Conservation (phyloP, 73 alveolate genomes). For the Effrenium voratum region DNA sequence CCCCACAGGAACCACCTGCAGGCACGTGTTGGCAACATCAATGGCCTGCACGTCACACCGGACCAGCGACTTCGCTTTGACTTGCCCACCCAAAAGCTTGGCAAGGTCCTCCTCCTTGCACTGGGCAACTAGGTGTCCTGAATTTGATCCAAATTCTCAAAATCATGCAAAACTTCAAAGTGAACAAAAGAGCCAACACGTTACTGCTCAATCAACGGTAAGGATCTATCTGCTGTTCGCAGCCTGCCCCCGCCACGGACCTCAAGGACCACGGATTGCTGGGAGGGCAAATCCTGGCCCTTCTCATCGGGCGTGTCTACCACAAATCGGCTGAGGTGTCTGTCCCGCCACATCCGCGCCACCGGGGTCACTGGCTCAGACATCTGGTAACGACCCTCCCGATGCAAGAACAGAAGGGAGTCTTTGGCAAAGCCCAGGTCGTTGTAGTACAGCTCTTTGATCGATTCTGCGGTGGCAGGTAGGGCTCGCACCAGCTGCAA, state of each 20-base stretch:
- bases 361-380: constrained; percentile 88
- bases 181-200: no score
- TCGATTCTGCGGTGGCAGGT: constrained; percentile 70
- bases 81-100: constrained; percentile 64
- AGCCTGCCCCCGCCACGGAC: constrained; percentile 74
- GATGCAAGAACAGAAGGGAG: constrained; percentile 68
- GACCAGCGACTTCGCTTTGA: constrained; percentile 52
- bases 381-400: constrained; percentile 83
- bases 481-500: constrained; percentile 52
- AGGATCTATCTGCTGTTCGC: constrained; percentile 86
- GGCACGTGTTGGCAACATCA: constrained; percentile 30
- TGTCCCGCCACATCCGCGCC: constrained; percentile 82
- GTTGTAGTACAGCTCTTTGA: constrained; percentile 58
- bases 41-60: constrained; percentile 69
- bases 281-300: constrained; percentile 68
- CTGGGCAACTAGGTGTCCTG: constrained; percentile 88
- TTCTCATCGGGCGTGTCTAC: constrained; percentile 91
- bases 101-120: constrained; percentile 82
- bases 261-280: constrained; percentile 86
- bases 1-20: constrained; percentile 88
- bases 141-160: no score
- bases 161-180: no score
- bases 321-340: constrained; percentile 75
- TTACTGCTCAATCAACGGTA: no score
- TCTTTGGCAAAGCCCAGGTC: constrained; percentile 81